Evolutionary conservation across 31 red algal species (phyloP), one percentile per base, ranked within the genome.

Genomic region (Odonthalia washingtoniensis): DNA sequence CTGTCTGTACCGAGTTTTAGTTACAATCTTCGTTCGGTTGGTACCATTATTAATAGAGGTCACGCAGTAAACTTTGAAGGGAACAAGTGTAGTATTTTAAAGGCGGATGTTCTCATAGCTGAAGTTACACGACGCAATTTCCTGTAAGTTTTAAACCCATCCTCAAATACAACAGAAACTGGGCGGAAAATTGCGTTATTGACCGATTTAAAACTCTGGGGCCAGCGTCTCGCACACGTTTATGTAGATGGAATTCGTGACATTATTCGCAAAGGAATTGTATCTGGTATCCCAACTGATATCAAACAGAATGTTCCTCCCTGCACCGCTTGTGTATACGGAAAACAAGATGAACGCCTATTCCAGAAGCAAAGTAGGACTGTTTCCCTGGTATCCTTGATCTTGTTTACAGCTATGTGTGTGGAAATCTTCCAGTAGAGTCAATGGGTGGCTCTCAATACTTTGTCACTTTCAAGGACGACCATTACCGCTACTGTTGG

Each of bases 401-500:
- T 32, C 32, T 88, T 4, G 61, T 88, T 2, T 41, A 49, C 28
- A 70, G 52, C 4, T 70, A 78, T 45, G 39, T 86, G 38, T 86
- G 67, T 64, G 83, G 83, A 40, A 67, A 67, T 40, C n/a, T 86
- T 0, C 43, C 74, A 34, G 3, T 64, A 40, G 36, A 65, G 16
- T 86, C 70, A 46, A 42, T 77, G 44, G 70, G 83, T 52, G 83
- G 52, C 40, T 74, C 70, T 42, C 69, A 18, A 35, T 86, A 80
- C 17, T 75, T 86, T 86, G 42, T 86, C 46, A 75, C 46, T 42
- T 86, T 76, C 46, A 86, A 75, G 38, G 46, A 77, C 75, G 83
- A 76, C 70, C 3, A 64, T 49, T 74, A 38, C 17, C 31, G 53
- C 0, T 86, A 17, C 24, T 75, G 69, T 70, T 74, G 49, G 17